Evolutionary conservation across 306 rosid species (phyloP).

Genomic region (Dryas drummondii): DNA sequence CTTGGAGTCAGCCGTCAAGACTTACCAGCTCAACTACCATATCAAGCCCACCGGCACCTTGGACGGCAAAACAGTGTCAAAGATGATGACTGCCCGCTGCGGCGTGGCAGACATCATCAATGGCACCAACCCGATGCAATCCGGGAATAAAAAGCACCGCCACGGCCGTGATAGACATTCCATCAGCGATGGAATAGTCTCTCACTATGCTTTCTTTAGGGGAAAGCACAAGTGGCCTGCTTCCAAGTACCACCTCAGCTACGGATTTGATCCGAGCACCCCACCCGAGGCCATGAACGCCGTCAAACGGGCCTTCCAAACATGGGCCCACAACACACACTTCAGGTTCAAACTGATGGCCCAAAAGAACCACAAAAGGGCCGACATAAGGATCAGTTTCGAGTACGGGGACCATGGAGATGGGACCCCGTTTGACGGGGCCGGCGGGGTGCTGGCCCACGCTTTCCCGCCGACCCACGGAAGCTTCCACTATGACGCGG

Average conservation of each 20-base stretch:
- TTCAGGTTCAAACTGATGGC: constrained; percentile 16
- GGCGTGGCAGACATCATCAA: constrained; percentile 35
- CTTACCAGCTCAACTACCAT: constrained; percentile 31
- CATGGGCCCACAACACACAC: constrained; percentile 23
- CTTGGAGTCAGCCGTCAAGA: constrained; percentile 38
- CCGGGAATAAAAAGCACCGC: background rate
- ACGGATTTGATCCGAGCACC: constrained; percentile 1
- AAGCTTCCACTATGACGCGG: constrained; percentile 26
- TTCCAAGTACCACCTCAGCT: constrained; percentile 22
- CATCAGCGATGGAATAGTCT: background rate
- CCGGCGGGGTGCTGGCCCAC: constrained; percentile 23
- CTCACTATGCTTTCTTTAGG: constrained; percentile 27
- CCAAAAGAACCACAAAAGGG: background rate
- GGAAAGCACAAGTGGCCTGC: constrained; percentile 25
- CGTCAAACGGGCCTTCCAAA: constrained; percentile 15
- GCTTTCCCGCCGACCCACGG: constrained; percentile 25
- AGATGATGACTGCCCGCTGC: constrained; percentile 39
- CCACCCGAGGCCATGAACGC: constrained; percentile 11
- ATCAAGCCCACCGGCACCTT: constrained; percentile 23
- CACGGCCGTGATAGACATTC: too few species aligned
- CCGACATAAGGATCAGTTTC: constrained; percentile 26
- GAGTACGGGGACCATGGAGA: constrained; percentile 22
- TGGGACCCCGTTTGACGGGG: constrained; percentile 27
- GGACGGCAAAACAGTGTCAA: constrained; percentile 30
- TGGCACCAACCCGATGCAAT: constrained; percentile 26